phyloP scores from a whole-genome alignment of 2,329 filamentous ascomycete genomes.

The Verticillium longisporum region DNA sequence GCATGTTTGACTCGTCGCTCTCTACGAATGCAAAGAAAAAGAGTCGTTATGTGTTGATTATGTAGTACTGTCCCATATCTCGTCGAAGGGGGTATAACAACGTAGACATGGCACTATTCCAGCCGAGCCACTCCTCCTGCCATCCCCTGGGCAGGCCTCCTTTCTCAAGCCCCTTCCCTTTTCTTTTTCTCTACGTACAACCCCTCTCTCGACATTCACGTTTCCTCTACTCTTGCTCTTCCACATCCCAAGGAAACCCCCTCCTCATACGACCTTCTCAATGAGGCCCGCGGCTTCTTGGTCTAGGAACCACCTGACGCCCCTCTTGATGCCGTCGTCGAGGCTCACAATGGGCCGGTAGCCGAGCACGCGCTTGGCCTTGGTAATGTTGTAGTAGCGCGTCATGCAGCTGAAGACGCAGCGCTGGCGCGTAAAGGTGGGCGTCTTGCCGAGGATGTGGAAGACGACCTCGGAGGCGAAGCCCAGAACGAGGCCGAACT shows the following conservation, averaged over 20 bases:
- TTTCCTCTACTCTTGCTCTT: background rate
- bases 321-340: slow-evolving; percentile 53
- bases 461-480: slow-evolving; percentile 46
- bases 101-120: background rate
- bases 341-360: slow-evolving; percentile 63
- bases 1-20: background rate
- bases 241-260: background rate
- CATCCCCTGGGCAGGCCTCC: too few species aligned
- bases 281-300: slow-evolving; percentile 32
- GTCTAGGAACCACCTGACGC: slow-evolving; percentile 48
- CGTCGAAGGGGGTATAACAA: background rate
- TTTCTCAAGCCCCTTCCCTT: too few species aligned
- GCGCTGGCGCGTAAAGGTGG: slow-evolving; percentile 52
- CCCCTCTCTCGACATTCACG: too few species aligned
- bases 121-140: too few species aligned
- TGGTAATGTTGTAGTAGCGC: slow-evolving; percentile 69
- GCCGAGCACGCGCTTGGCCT: slow-evolving; percentile 64
- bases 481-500: slow-evolving; percentile 45
- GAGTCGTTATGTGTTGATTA: background rate
- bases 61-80: background rate
- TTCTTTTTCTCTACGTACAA: too few species aligned
- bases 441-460: slow-evolving; percentile 40
- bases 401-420: slow-evolving; percentile 67
- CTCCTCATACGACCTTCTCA: background rate
- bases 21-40: background rate